Percentiles rank a stretch among this genome's conserved stretches.
Evolutionary conservation across 306 rosid genomes (phyloP).

Genomic region (Quercus wislizeni): DNA sequence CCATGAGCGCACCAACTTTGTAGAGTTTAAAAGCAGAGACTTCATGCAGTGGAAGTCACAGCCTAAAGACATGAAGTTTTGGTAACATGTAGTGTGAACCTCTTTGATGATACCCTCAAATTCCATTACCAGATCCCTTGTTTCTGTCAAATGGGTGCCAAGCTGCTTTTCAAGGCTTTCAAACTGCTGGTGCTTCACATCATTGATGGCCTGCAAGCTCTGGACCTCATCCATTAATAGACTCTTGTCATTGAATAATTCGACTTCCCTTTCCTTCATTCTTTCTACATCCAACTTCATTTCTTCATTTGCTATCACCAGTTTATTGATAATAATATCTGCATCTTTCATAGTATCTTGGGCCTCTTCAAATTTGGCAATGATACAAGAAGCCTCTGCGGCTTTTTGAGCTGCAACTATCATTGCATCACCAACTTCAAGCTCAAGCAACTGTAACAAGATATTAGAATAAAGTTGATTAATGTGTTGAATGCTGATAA

Average conservation of each 20-base stretch:
- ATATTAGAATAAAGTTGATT: neutral
- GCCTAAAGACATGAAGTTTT: constrained; percentile 45
- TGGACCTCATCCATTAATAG: constrained; percentile 50
- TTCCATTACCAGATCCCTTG: constrained; percentile 48
- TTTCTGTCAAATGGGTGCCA: constrained; percentile 44
- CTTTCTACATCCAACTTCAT: constrained; percentile 64
- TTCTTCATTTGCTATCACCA: constrained; percentile 68
- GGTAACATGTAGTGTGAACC: constrained; percentile 42
- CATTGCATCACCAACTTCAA: constrained; percentile 76
- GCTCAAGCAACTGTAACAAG: constrained; percentile 55
- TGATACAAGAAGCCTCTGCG: constrained; percentile 68
- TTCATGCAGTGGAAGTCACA: constrained; percentile 53
- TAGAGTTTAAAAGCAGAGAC: constrained; percentile 53
- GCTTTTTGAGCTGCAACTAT: constrained; percentile 62
- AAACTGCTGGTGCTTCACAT: constrained; percentile 46
- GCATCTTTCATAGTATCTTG: constrained; percentile 75
- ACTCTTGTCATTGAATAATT: constrained; percentile 45
- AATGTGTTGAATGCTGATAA: constrained; percentile 7
- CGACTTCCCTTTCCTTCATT: constrained; percentile 39
- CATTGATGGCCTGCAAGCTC: constrained; percentile 54
- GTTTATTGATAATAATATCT: constrained; percentile 71
- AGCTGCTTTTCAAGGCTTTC: constrained; percentile 44
- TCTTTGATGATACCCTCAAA: constrained; percentile 57
- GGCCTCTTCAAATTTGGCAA: constrained; percentile 83
- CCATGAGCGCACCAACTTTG: constrained; percentile 61